Conservation (phyloP, 768 basidiomycete species). For the Piloderma croceum region DNA sequence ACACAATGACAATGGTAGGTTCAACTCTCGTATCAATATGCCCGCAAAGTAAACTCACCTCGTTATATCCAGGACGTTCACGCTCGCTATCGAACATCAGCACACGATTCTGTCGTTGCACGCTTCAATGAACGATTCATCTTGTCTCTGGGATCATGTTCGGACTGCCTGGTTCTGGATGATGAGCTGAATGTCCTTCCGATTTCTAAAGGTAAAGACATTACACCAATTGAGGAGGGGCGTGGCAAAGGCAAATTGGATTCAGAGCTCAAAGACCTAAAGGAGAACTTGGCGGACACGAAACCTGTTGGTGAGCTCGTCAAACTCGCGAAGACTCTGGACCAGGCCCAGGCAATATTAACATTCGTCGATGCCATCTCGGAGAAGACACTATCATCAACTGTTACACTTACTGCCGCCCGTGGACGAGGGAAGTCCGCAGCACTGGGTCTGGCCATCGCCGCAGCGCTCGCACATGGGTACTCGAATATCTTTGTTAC, state of each 20-base stretch:
- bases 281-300: constrained; percentile 66
- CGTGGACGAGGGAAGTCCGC: constrained; percentile 97
- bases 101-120: constrained; percentile 83
- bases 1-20: constrained; percentile 78
- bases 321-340: constrained; percentile 84
- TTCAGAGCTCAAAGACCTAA: constrained; percentile 69
- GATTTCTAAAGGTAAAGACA: constrained; percentile 92
- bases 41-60: not conserved
- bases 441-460: constrained; percentile 90
- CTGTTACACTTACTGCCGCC: constrained; percentile 89
- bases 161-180: constrained; percentile 90
- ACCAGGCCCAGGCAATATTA: constrained; percentile 91
- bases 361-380: constrained; percentile 93
- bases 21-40: not conserved
- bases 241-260: constrained; percentile 48
- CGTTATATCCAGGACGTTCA: constrained; percentile 83
- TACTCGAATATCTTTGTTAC: constrained; percentile 99
- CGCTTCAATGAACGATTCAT: constrained; percentile 99
- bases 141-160: constrained; percentile 88
- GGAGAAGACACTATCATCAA: constrained; percentile 89
- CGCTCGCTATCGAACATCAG: constrained; percentile 85
- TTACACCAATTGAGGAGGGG: constrained; percentile 55
- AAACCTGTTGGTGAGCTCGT: constrained; percentile 87
- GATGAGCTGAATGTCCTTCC: constrained; percentile 98
- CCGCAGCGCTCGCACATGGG: constrained; percentile 86